Evolutionary conservation across 371 early-diverging fungal genomes (phyloP).

Genomic region (Funneliformis caledonium): DNA sequence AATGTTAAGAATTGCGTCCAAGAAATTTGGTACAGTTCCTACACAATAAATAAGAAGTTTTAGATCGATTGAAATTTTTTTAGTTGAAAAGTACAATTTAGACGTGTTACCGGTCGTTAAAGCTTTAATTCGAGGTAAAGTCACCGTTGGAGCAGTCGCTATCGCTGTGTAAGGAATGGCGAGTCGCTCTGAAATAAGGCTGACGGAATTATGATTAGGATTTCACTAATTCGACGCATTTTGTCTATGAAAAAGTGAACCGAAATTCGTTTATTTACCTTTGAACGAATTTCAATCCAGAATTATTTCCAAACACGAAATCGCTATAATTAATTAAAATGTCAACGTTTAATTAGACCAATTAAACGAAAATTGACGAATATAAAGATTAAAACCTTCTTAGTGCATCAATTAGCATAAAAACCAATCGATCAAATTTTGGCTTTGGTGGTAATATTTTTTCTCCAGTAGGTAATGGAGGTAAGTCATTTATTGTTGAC

Average conservation of each 20-base stretch:
- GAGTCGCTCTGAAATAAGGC: constrained; percentile 54
- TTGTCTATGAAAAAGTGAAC: background rate
- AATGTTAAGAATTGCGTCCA: constrained; percentile 84
- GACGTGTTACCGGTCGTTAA: constrained; percentile 87
- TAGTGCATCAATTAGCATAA: constrained; percentile 83
- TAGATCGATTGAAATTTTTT: constrained; percentile 43
- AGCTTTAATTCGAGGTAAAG: constrained; percentile 93
- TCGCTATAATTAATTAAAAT: constrained; percentile 59
- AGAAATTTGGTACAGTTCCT: constrained; percentile 68
- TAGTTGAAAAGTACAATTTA: constrained; percentile 55
- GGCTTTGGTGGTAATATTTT: constrained; percentile 45
- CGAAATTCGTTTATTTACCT: constrained; percentile 46
- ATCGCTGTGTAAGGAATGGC: constrained; percentile 71
- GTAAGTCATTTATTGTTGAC: constrained; percentile 52
- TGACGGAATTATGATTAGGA: constrained; percentile 36
- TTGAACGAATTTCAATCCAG: constrained; percentile 68
- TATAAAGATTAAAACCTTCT: constrained; percentile 52
- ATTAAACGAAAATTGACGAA: background rate
- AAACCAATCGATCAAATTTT: constrained; percentile 72
- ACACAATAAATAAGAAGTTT: background rate
- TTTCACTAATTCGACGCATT: background rate
- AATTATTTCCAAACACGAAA: constrained; percentile 71
- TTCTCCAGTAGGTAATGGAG: constrained; percentile 42
- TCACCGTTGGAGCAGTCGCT: constrained; percentile 92
- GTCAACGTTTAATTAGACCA: background rate